Percentiles rank a stretch among this genome's conserved stretches.
phyloP scores from a whole-genome alignment of 2,329 filamentous ascomycete species.

The Cordyceps militaris region DNA sequence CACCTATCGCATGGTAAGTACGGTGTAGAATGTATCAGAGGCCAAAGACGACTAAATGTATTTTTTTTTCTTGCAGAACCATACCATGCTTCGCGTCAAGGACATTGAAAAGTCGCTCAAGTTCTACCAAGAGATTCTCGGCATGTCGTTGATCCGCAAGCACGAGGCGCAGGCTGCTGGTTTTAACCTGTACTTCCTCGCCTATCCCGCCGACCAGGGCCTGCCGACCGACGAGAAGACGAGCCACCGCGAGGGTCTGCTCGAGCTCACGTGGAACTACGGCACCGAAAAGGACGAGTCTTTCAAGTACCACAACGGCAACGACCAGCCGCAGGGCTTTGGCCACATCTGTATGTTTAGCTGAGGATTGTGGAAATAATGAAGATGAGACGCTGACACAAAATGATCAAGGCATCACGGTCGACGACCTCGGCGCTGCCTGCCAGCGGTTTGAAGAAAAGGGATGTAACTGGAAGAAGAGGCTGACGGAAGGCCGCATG shows the following conservation, averaged over 20 bases:
- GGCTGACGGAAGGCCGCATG: constrained; percentile 85
- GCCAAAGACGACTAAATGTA: background rate
- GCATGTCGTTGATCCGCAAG: constrained; percentile 76
- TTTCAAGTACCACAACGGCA: constrained; percentile 89
- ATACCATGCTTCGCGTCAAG: constrained; percentile 95
- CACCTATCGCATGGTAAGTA: constrained; percentile 63
- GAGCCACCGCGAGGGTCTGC: constrained; percentile 68
- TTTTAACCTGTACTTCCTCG: constrained; percentile 92
- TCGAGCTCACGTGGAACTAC: constrained; percentile 84
- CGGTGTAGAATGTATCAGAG: background rate
- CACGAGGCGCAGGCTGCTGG: constrained; percentile 60
- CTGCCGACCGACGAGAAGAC: constrained; percentile 46
- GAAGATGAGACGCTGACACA: background rate
- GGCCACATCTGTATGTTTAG: constrained; percentile 73
- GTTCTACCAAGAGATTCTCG: constrained; percentile 80
- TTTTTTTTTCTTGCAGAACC: constrained; percentile 53
- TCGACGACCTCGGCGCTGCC: constrained; percentile 83
- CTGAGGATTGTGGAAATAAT: too few relatives aligned
- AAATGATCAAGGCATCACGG: constrained; percentile 53
- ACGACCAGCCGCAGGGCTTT: constrained; percentile 85
- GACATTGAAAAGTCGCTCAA: constrained; percentile 64
- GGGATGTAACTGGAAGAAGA: constrained; percentile 88
- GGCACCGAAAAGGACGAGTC: constrained; percentile 76
- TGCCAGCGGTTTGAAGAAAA: constrained; percentile 79
- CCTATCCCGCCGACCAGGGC: constrained; percentile 58